Percentiles rank a stretch among this genome's conserved stretches.
These are phyloP conservation scores for Hypoxylon fuscum DNA, from an alignment of 495 filamentous ascomycete species.

Conservation along the genomic window DNA sequence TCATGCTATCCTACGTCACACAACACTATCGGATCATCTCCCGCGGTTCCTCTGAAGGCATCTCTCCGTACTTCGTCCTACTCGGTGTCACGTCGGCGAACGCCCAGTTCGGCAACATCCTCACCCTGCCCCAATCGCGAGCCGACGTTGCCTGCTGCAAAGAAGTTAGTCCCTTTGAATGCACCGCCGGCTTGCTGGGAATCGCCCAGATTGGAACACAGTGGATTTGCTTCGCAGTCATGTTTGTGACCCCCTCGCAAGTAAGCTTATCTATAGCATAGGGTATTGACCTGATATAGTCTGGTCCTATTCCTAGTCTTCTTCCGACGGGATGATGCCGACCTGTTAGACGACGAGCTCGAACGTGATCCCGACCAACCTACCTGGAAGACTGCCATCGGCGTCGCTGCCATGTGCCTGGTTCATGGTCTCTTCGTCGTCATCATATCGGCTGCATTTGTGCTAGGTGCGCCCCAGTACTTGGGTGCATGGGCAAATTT, in stretches of 20 bases:
- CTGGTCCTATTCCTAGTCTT: slow-evolving; percentile 87
- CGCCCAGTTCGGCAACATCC: slow-evolving; percentile 88
- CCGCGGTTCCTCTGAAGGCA: slow-evolving; percentile 89
- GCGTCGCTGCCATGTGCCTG: slow-evolving; percentile 73
- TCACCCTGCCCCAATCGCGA: slow-evolving; percentile 78
- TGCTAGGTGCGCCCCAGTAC: slow-evolving; percentile 62
- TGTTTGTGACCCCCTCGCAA: slow-evolving; percentile 66
- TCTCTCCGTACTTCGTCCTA: slow-evolving; percentile 92
- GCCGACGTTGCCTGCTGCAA: slow-evolving; percentile 86
- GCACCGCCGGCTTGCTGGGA: slow-evolving; percentile 83
- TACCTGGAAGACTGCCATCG: slow-evolving; percentile 77
- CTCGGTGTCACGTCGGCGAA: slow-evolving; percentile 90
- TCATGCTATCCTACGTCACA: slow-evolving; percentile 91
- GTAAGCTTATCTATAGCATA: not conserved
- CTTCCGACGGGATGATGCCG: slow-evolving; percentile 71
- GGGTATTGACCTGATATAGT: slow-evolving; percentile 51
- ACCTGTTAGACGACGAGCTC: slow-evolving; percentile 56
- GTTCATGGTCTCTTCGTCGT: slow-evolving; percentile 74
- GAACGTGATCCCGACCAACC: slow-evolving; percentile 56
- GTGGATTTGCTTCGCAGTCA: slow-evolving; percentile 89
- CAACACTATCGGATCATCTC: slow-evolving; percentile 92
- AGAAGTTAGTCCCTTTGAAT: slow-evolving; percentile 80
- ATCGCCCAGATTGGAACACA: slow-evolving; percentile 90
- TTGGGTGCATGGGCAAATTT: slow-evolving; percentile 82
- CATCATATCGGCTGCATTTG: slow-evolving; percentile 70